Evolutionary conservation across 306 rosid genomes (phyloP).

Genomic region (Nissolia schottii): DNA sequence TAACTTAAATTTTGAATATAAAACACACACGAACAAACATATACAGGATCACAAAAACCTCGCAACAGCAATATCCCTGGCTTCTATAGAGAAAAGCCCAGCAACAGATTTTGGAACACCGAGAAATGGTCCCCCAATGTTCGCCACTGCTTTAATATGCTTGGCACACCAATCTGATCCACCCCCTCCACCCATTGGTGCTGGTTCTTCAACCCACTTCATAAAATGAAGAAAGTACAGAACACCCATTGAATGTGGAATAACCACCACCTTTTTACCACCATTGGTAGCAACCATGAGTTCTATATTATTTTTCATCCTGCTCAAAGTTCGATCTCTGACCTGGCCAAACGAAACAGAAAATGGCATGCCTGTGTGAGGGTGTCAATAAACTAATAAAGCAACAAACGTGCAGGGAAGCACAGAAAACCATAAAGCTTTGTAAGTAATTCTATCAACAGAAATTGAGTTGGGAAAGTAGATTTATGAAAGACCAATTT

Average conservation of each 20-base stretch:
- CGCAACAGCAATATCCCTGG: constrained; percentile 80
- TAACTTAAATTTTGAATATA: too few species aligned
- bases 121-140: constrained; percentile 83
- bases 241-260: constrained; percentile 88
- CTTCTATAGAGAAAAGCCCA: constrained; percentile 80
- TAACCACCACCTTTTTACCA: constrained; percentile 75
- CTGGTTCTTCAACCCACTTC: constrained; percentile 90
- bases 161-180: constrained; percentile 84
- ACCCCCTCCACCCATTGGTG: constrained; percentile 81
- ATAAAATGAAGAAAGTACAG: constrained; percentile 81
- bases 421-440: constrained; percentile 5
- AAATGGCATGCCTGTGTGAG: constrained; percentile 1
- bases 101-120: constrained; percentile 81
- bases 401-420: background rate
- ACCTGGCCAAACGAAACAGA: constrained; percentile 48
- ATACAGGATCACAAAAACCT: constrained; percentile 43
- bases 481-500: background rate
- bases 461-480: background rate
- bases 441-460: background rate
- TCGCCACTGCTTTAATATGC: constrained; percentile 72
- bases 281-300: constrained; percentile 76
- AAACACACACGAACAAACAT: background rate
- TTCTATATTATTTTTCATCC: constrained; percentile 73
- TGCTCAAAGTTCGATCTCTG: constrained; percentile 68
- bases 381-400: background rate